Conservation (phyloP, 495 filamentous ascomycete genomes). For the Neurospora africana region DNA sequence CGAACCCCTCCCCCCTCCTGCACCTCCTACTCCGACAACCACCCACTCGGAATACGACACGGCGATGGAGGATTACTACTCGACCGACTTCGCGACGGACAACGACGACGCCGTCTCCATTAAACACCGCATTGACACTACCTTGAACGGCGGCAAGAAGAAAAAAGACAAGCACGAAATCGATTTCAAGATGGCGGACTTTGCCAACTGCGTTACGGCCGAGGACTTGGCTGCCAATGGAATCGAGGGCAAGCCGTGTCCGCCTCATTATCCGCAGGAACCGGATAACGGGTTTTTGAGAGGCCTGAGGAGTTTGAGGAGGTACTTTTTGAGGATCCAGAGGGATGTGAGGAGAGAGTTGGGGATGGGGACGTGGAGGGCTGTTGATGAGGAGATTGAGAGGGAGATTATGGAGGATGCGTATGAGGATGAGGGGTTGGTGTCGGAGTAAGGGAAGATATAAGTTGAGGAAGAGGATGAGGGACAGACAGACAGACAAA, state of each 20-base stretch:
- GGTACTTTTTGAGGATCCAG: constrained; percentile 84
- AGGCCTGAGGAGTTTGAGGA: constrained; percentile 65
- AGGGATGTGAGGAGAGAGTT: constrained; percentile 58
- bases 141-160: constrained; percentile 8
- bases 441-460: not conserved
- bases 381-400: not conserved
- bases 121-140: not conserved
- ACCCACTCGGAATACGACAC: constrained; percentile 36
- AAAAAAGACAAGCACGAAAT: constrained; percentile 44
- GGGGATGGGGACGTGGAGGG: constrained; percentile 15
- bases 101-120: constrained; percentile 28
- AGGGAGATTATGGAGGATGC: not conserved
- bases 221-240: constrained; percentile 46
- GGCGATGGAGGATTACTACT: constrained; percentile 31
- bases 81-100: constrained; percentile 39
- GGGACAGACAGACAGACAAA: no score
- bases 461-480: no score
- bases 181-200: constrained; percentile 94
- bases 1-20: constrained; percentile 28
- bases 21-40: constrained; percentile 9
- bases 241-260: constrained; percentile 53
- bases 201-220: constrained; percentile 91
- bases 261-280: constrained; percentile 67
- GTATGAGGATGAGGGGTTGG: not conserved
- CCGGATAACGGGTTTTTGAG: constrained; percentile 85